Base-by-base conservation (phyloP, 164 flowering plant genomes). In the Amborella trichopoda region DNA sequence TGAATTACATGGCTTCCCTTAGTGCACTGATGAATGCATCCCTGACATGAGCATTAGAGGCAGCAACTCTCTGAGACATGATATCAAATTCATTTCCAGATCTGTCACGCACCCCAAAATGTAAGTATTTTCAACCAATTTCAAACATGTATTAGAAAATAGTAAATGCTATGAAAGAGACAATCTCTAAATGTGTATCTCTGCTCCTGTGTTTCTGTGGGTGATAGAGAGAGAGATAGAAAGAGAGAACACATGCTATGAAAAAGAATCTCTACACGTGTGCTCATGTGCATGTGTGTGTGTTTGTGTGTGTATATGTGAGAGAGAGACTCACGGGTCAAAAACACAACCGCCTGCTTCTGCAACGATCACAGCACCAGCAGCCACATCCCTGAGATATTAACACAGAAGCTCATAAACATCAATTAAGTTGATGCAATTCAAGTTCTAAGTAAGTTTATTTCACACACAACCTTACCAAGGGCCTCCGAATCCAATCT, bases 311-410 rank as follows among this genome's bases (percentile, higher is more conserved):
- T n/a, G n/a, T n/a, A n/a, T n/a, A n/a, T n/a, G n/a, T n/a, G n/a
- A n/a, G n/a, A n/a, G n/a, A n/a, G 2, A 3, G 11, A 4, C 95
- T 79, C 70, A 93, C 99, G 97, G 99, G 67, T 93, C 99, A 72
- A 64, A 88, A n/a, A 88, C 71, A 32, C 68, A 51, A 22, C 99
- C 97, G 48, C 99, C 99, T 32, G 99, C 99, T 76, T 93, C 99
- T 66, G 50, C 60, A 21, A 93, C 87, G 52, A 93, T 88, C 22
- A 93, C 80, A 62, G 68, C 87, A 28, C 97, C 97, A 49, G 71
- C 97, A 21, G 99, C 93, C n/a, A 88, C 85, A 73, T 93, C 95
- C 99, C 96, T 91, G 76, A 23, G 44, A 10, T 6, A n/a, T 38
- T 38, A 9, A 38, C 16, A 38, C 8, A 16, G 12, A 24, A 59